A percentile compares a stretch with the other conserved stretches of the same genome.
Evolutionary conservation across 2,329 filamentous ascomycete species (phyloP).

Genomic region (Cytospora piceicola): DNA sequence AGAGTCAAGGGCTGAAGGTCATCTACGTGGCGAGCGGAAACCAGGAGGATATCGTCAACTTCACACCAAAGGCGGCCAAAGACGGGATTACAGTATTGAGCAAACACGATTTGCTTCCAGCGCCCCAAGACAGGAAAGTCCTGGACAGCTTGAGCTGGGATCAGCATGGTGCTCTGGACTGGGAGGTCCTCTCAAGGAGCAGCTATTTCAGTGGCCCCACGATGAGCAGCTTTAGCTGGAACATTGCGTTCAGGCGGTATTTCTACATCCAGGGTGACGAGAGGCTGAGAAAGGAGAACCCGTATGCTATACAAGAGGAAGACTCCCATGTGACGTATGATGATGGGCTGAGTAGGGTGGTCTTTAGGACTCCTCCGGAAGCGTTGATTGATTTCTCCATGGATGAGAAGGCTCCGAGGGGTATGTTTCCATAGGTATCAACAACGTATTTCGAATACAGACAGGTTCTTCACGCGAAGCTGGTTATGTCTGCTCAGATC

Average conservation of each 20-base stretch:
- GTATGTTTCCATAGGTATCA: conserved; percentile 12
- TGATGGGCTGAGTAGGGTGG: conserved; percentile 22
- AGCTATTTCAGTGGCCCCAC: conserved; percentile 17
- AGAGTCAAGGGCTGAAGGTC: conserved; percentile 5
- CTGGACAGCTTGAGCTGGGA: conserved; percentile 15
- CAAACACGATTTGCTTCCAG: conserved; percentile 8
- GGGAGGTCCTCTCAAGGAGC: conserved; percentile 19
- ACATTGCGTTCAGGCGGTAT: conserved; percentile 15
- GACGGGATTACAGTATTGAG: conserved; percentile 10
- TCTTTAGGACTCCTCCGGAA: conserved; percentile 7
- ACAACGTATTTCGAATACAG: not conserved
- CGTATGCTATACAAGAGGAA: conserved; percentile 13
- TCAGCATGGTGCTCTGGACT: conserved; percentile 19
- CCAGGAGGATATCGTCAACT: conserved; percentile 9
- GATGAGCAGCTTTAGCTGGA: conserved; percentile 23
- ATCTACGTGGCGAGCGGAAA: conserved; percentile 20
- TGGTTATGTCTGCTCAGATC: not conserved
- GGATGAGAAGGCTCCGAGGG: conserved; percentile 8
- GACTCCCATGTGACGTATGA: conserved; percentile 9
- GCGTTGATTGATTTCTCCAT: not conserved
- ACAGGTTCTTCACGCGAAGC: not conserved
- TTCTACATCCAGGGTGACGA: conserved; percentile 11
- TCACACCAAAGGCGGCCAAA: conserved; percentile 6
- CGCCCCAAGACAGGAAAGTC: not conserved
- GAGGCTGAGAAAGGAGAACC: conserved; percentile 8